Conservation (phyloP, 2,329 filamentous ascomycete species). For the Hymenoscyphus infarciens region DNA sequence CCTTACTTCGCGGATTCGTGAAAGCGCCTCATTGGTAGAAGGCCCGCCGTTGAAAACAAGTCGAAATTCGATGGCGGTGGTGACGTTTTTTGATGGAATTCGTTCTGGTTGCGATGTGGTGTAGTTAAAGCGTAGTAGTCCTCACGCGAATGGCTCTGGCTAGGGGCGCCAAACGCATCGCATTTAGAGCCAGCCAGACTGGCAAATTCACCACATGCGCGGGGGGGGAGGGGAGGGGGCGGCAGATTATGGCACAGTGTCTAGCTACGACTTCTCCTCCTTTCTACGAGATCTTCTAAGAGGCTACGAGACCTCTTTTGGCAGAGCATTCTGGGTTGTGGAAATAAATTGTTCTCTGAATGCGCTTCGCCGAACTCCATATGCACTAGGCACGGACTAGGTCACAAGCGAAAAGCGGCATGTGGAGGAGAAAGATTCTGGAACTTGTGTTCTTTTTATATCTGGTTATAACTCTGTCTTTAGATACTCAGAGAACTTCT, state of each 20-base stretch:
- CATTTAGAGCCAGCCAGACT: neutral
- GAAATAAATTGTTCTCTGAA: slow-evolving; percentile 4
- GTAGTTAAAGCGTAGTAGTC: neutral
- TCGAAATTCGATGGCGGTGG: slow-evolving; percentile 26
- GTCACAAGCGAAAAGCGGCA: neutral
- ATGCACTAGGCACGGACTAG: neutral
- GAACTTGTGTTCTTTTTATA: too few relatives aligned
- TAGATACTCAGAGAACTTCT: too few relatives aligned
- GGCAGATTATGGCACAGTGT: neutral
- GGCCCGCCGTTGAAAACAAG: slow-evolving; percentile 15
- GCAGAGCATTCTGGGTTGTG: neutral
- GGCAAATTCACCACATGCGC: neutral
- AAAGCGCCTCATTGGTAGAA: slow-evolving; percentile 27
- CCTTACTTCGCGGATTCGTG: slow-evolving; percentile 27
- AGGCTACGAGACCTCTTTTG: neutral
- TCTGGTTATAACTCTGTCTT: too few relatives aligned
- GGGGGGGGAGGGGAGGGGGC: neutral
- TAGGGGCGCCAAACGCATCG: neutral
- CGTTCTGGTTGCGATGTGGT: neutral
- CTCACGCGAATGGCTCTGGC: neutral
- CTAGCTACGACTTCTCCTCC: neutral
- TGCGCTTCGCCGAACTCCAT: slow-evolving; percentile 4
- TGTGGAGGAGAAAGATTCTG: neutral
- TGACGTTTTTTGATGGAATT: slow-evolving; percentile 23
- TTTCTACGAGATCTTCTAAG: neutral